phyloP scores from a whole-genome alignment of 257 asterid species.

The Ehretia macrophylla region DNA sequence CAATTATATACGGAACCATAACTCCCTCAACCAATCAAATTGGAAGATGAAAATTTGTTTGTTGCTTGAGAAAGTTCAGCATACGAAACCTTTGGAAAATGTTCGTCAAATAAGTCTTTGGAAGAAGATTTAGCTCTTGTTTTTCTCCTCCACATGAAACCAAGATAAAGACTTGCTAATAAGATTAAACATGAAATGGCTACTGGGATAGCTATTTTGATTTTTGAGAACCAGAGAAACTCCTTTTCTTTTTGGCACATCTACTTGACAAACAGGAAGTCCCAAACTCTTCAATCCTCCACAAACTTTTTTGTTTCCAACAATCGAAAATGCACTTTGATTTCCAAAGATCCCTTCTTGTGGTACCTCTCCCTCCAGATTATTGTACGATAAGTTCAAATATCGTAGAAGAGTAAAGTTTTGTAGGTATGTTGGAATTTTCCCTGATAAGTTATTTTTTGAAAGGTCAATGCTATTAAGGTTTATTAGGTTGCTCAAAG shows the following conservation, averaged over 20 bases:
- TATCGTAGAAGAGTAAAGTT: conserved; percentile 4
- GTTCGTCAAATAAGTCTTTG: too few species aligned
- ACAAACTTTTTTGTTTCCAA: conserved; percentile 28
- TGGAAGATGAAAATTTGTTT: too few species aligned
- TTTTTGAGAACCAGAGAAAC: neutral
- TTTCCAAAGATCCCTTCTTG: conserved; percentile 13
- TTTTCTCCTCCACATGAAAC: too few species aligned
- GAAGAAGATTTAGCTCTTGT: too few species aligned
- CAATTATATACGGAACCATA: conserved; percentile 23
- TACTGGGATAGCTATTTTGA: neutral
- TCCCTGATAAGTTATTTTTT: conserved; percentile 4
- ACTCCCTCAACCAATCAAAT: conserved; percentile 3
- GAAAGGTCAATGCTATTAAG: neutral
- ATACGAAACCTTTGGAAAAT: conserved; percentile 7
- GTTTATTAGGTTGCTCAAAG: conserved; percentile 6
- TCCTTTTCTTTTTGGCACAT: conserved; percentile 4
- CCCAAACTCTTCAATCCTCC: conserved; percentile 22
- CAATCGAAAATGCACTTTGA: conserved; percentile 10
- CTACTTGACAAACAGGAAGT: conserved; percentile 11
- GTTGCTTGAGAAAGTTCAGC: neutral
- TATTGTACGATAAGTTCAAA: conserved; percentile 7
- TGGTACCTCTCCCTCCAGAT: conserved; percentile 21
- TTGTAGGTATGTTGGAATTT: neutral
- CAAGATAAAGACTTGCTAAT: too few species aligned
- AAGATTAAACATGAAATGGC: conserved; percentile 12